A percentile compares a stretch with the other conserved stretches of the same genome.
Evolutionary conservation across 345 rosid species (phyloP).

Genomic region (Eucalyptus albens): DNA sequence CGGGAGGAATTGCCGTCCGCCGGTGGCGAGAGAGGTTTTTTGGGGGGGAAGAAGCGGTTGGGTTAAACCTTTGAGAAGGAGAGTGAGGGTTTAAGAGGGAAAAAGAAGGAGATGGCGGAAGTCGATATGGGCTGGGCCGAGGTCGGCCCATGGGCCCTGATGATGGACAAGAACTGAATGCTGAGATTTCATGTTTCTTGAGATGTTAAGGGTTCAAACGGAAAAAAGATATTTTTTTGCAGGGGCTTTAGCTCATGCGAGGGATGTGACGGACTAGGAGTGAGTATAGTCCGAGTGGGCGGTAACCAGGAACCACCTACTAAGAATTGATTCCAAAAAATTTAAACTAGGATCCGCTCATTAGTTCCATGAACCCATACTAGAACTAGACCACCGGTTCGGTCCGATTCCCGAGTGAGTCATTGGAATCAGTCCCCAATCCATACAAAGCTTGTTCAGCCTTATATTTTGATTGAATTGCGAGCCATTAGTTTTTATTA

Average conservation of each 20-base stretch:
- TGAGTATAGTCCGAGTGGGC: no score
- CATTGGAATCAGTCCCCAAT: no score
- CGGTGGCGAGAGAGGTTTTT: background rate
- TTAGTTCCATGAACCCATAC: no score
- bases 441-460: no score
- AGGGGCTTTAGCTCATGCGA: background rate
- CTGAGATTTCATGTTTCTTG: background rate
- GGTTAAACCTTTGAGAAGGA: background rate
- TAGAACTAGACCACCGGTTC: no score
- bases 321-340: no score
- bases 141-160: background rate
- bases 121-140: background rate
- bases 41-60: background rate
- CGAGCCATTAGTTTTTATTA: no score
- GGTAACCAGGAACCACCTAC: no score
- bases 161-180: background rate
- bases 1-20: background rate
- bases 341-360: accelerated
- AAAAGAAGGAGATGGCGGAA: background rate
- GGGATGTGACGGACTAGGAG: background rate
- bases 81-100: background rate
- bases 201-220: background rate
- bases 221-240: background rate
- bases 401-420: no score
- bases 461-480: no score